Conservation (phyloP, 768 basidiomycete genomes). For the Lepiota subincarnata region DNA sequence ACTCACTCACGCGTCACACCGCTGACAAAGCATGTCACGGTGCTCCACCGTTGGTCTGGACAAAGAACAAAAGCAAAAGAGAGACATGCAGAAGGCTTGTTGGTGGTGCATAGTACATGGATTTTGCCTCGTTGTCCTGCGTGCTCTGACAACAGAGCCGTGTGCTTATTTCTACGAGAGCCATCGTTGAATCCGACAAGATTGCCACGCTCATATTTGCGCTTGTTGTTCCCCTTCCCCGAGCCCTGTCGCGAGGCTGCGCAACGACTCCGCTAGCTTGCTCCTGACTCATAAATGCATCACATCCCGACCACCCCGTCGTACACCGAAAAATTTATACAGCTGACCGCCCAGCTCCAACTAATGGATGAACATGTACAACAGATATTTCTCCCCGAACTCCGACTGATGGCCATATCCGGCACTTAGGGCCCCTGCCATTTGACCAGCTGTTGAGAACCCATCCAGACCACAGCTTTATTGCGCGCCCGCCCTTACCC, state of each 20-base stretch:
- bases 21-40: constrained; percentile 7
- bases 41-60: too few relatives aligned
- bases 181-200: too few relatives aligned
- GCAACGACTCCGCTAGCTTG: not conserved
- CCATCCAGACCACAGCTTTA: too few relatives aligned
- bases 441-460: too few relatives aligned
- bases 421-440: not conserved
- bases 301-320: not conserved
- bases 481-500: too few relatives aligned
- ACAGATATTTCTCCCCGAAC: not conserved
- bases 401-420: constrained; percentile 8
- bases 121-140: too few relatives aligned
- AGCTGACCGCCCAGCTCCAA: not conserved
- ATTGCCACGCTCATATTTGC: not conserved
- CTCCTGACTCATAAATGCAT: not conserved
- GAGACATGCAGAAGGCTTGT: too few relatives aligned
- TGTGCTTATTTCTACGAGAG: not conserved
- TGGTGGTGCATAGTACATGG: too few relatives aligned
- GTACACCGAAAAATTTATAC: not conserved
- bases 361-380: too few relatives aligned
- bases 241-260: constrained; percentile 4
- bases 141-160: too few relatives aligned
- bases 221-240: constrained; percentile 10
- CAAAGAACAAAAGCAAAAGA: too few relatives aligned
- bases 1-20: constrained; percentile 7